phyloP scores from a whole-genome alignment of 1,284 basidiomycete species.

The Marasmius sp. region DNA sequence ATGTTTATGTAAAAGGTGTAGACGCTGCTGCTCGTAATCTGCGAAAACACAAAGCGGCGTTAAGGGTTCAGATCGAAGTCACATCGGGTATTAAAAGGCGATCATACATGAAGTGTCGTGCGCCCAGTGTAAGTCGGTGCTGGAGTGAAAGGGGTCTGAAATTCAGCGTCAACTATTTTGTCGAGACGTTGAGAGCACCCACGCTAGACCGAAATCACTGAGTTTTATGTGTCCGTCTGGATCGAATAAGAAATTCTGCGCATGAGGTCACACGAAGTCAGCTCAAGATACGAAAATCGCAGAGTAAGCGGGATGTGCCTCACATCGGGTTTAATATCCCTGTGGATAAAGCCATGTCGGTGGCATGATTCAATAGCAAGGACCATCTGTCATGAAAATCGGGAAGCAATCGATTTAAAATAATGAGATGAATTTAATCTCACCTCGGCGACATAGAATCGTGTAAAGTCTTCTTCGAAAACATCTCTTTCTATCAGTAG shows the following conservation, averaged over 20 bases:
- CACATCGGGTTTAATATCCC: constrained; percentile 95
- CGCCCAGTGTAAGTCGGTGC: constrained; percentile 86
- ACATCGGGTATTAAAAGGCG: constrained; percentile 1
- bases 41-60: constrained; percentile 2
- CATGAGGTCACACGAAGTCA: constrained; percentile 22
- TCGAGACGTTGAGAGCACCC: constrained; percentile 39
- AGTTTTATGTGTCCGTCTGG: constrained; percentile 91
- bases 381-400: constrained; percentile 70
- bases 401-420: constrained; percentile 12
- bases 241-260: constrained; percentile 93
- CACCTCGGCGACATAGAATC: constrained; percentile 94
- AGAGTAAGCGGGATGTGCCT: constrained; percentile 31
- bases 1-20: constrained; percentile 87
- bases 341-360: constrained; percentile 93
- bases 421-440: constrained; percentile 17
- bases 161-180: constrained; percentile 17
- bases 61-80: background rate
- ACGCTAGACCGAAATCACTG: constrained; percentile 95
- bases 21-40: constrained; percentile 95
- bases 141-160: constrained; percentile 25
- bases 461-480: constrained; percentile 91
- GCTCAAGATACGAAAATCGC: constrained; percentile 19
- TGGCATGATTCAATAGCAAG: constrained; percentile 95
- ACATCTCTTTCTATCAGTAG: constrained; percentile 92
- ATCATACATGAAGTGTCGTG: constrained; percentile 85